Evolutionary conservation across 2,329 filamentous ascomycete genomes (phyloP), one percentile per base, ranked within the genome.

Genomic region (Dactylellina leptospora): DNA sequence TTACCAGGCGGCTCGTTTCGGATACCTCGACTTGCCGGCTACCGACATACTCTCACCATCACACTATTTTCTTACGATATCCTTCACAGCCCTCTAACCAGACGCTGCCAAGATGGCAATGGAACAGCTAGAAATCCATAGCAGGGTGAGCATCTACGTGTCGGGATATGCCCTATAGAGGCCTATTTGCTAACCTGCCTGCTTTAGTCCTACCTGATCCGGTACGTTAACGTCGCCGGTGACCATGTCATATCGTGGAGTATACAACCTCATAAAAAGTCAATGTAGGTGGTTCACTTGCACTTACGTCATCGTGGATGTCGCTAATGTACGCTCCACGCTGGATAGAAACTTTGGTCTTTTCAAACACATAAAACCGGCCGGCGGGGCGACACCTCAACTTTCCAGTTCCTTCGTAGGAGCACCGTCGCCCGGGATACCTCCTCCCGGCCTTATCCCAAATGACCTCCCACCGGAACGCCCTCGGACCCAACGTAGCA

Each of bases 211-310:
- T 99, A 99, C 82, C 92, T 99, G 77, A 91, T 99, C 64, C 92
- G 95, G 78, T 99, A 95, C 93, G 91, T 97, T 76, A 90, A 92
- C 79, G 93, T 97, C 76, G 88, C 92, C 62, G 88, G 92, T 74
- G 90, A 90, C 59, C 89, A 96, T 80, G 96, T 93, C 54, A 92
- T 99, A 77, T 96, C 93, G 13, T 99, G 95, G 95, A 97, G 92
- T 78, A 87, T 99, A 38, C 93, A 97, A 79, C 95, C 95, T 44
- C 92, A 97, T 80, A 97, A 96, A 83, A 97, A 97, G 82, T 97
- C 93, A 69, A 90, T 99, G 87, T 89, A 81, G 77, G 82, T 11
- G 25, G 22, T 22, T 53, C 27, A 40, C 27, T 3, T 13, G 4
- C 16, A 4, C 20, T 33, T 53, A 50, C 10, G 4, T 50, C n/a